phyloP scores from a whole-genome alignment of 1,139 yeast species.

The Saccharomycopsis crataegensis region DNA sequence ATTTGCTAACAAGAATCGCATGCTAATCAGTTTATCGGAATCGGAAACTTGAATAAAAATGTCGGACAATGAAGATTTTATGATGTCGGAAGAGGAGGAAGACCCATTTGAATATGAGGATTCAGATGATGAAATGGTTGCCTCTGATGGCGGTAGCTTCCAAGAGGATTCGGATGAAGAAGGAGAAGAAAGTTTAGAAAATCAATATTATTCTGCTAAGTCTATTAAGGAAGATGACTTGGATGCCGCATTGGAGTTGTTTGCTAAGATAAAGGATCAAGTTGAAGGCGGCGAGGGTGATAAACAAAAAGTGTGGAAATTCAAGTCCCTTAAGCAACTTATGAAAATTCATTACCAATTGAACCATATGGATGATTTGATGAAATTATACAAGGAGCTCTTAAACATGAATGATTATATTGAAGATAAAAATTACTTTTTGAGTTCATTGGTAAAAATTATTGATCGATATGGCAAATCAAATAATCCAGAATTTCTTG shows the following conservation, averaged over 20 bases:
- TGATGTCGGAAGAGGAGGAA: slow-evolving; percentile 20
- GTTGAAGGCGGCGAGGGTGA: slow-evolving; percentile 18
- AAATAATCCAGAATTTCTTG: slow-evolving; percentile 23
- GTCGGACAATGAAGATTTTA: slow-evolving; percentile 19
- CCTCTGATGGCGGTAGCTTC: background rate
- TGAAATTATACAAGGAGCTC: slow-evolving; percentile 28
- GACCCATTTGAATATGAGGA: slow-evolving; percentile 20
- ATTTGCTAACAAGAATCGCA: too few relatives aligned
- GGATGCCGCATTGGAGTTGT: slow-evolving; percentile 37
- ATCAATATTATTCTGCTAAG: slow-evolving; percentile 54
- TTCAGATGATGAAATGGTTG: slow-evolving; percentile 16
- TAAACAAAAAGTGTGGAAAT: slow-evolving; percentile 24
- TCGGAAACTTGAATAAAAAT: background rate
- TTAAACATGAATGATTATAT: slow-evolving; percentile 26
- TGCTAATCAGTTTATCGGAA: too few relatives aligned
- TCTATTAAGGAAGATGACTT: slow-evolving; percentile 54
- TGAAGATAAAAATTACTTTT: slow-evolving; percentile 33
- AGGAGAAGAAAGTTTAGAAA: slow-evolving; percentile 32
- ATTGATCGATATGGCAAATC: slow-evolving; percentile 4
- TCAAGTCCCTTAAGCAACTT: slow-evolving; percentile 56
- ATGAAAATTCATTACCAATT: slow-evolving; percentile 44
- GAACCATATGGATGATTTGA: slow-evolving; percentile 30
- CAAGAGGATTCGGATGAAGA: background rate
- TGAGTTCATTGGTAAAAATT: slow-evolving; percentile 23
- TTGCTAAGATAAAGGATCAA: slow-evolving; percentile 31